A percentile compares a stretch with the other conserved stretches of the same genome.
Conservation (phyloP, 2,329 filamentous ascomycete genomes). For the Fusarium subtropicale region DNA sequence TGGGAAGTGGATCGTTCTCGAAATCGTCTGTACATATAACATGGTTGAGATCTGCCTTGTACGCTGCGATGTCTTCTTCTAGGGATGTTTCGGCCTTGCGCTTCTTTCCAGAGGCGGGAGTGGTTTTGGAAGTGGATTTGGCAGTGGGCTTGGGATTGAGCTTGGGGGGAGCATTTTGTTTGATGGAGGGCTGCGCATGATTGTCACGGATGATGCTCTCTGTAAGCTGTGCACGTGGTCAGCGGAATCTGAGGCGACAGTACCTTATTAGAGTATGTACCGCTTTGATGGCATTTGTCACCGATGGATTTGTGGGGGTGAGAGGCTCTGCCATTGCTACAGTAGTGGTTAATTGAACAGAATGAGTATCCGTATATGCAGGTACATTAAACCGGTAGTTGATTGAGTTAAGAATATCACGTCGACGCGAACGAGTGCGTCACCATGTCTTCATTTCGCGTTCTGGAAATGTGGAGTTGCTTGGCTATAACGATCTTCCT, state of each 20-base stretch:
- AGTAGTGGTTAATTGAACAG: not conserved
- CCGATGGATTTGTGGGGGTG: not conserved
- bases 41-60: conserved; percentile 4
- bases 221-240: not conserved
- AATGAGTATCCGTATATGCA: not conserved
- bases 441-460: not conserved
- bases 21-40: not conserved
- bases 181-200: not conserved
- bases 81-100: conserved; percentile 8
- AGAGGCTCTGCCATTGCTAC: not conserved
- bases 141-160: rapidly evolving
- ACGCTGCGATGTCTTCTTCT: conserved; percentile 8
- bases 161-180: not conserved
- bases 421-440: not conserved
- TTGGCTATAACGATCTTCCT: not conserved
- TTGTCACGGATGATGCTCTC: not conserved
- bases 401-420: too few relatives aligned
- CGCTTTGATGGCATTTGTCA: not conserved
- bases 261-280: not conserved
- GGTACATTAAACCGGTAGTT: not conserved
- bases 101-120: not conserved
- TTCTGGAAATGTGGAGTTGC: not conserved
- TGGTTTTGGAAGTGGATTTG: not conserved
- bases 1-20: not conserved
- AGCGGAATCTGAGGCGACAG: not conserved